Evolutionary conservation across 805 yeast species (phyloP), one percentile per base, ranked within the genome.

Genomic region (Candida xiaguanensis): DNA sequence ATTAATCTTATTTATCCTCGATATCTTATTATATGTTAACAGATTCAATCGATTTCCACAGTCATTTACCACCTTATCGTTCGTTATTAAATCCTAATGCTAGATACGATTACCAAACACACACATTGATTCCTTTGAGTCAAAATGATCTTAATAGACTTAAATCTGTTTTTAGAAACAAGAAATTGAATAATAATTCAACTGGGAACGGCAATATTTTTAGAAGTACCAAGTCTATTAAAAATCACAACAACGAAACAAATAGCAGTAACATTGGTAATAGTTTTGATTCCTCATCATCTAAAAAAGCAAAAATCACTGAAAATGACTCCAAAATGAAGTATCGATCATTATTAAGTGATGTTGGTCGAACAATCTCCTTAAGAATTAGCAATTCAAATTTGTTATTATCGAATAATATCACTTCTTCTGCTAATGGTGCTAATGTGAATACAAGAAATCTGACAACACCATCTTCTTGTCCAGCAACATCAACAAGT

Each of bases 31-130:
- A 17, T 30, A 34, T 34, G 36, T 34, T 34, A n/a, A 7, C 30
- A 4, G 30, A 34, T 8, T 25, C 36, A 24, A 32, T 51, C 16
- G 65, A 60, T 36, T 46, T 53, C 48, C 53, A 49, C 49, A 16
- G 52, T 15, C 63, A 67, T 49, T 57, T 75, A 18, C 79, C 79
- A 6, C 74, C 80, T 2, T 77, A 77, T 51, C 61, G 80, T 31
- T 75, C 80, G 4, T 59, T 77, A 19, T 54, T 77, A 19, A 67
- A 65, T 30, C 81, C 81, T 1, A 60, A 58, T 36, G 68, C 70
- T 8, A 59, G 67, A 15, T 77, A 74, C 50, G 82, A 77, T 50
- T 77, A 77, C 53, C 57, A 61, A 36, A 65, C 72, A 4, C 79
- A 71, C 45, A 53, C 63, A 31, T 61, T 72, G 14, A 53, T 67